Evolutionary conservation across 208 protist species (phyloP), one percentile per base, ranked within the genome.

Genomic region (Entamoeba histolytica): DNA sequence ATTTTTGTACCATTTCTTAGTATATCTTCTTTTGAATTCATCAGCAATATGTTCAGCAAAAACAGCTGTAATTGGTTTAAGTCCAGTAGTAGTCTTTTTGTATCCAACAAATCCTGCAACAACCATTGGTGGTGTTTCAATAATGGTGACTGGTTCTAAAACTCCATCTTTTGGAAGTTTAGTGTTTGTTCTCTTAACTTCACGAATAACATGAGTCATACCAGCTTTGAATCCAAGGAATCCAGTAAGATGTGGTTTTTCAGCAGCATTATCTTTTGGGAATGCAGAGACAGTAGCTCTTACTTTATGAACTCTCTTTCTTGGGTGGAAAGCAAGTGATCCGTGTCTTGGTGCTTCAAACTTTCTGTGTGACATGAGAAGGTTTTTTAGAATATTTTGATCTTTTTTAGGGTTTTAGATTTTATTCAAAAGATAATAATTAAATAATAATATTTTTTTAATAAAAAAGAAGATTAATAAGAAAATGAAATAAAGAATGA

Each of bases 91-190:
- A 61, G 98, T 99, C 94, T 98, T 95, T 93, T 98, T 96, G 96
- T 99, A 99, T 94, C 98, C 98, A 92, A 99, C 98, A 93, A 99
- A 96, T 95, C 98, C 98, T 93, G 99, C 97, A n/a, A n/a, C n/a
- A n/a, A n/a, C n/a, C n/a, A n/a, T n/a, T n/a, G n/a, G n/a, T n/a
- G n/a, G n/a, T n/a, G n/a, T n/a, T n/a, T n/a, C n/a, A n/a, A n/a
- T n/a, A n/a, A n/a, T n/a, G n/a, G n/a, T n/a, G n/a, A n/a, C n/a
- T n/a, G n/a, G n/a, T n/a, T n/a, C n/a, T n/a, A n/a, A n/a, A n/a
- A n/a, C n/a, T n/a, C n/a, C n/a, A n/a, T n/a, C n/a, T n/a, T n/a
- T n/a, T n/a, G n/a, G n/a, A n/a, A n/a, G n/a, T n/a, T n/a, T n/a
- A n/a, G n/a, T n/a, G n/a, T n/a, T n/a, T n/a, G n/a, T n/a, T n/a